A percentile compares a stretch with the other conserved stretches of the same genome.
These are phyloP conservation scores for Tritrichomonas musculus DNA, from an alignment of 208 protist genomes.

Conservation along the genomic window DNA sequence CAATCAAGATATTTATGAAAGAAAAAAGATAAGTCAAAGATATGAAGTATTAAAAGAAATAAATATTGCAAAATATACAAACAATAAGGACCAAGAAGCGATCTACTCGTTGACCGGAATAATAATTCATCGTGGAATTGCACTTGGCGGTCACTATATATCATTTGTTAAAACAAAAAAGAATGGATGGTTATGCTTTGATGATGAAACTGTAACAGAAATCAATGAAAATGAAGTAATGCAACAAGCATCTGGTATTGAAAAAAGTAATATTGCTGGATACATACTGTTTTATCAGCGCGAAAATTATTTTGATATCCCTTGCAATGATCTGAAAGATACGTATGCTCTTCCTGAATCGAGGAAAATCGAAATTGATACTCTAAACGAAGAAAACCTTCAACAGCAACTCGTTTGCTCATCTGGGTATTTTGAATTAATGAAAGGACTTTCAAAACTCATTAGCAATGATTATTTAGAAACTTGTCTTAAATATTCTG, in stretches of 20 bases:
- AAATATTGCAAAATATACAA: neutral
- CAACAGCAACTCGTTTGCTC: too few relatives aligned
- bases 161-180: neutral
- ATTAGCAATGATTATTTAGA: too few relatives aligned
- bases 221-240: neutral
- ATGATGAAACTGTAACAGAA: conserved; percentile 5
- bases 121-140: neutral
- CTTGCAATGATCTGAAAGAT: too few relatives aligned
- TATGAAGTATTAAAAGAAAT: neutral
- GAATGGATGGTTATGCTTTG: neutral
- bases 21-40: neutral
- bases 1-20: neutral
- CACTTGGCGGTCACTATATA: neutral
- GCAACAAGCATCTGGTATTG: neutral
- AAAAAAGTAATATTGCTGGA: neutral
- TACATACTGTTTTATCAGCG: neutral
- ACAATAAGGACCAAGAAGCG: neutral
- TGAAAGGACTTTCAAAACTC: too few relatives aligned
- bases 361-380: too few relatives aligned
- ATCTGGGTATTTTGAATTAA: too few relatives aligned
- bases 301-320: too few relatives aligned
- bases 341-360: too few relatives aligned
- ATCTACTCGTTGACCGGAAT: neutral
- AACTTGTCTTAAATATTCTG: too few relatives aligned
- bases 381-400: too few relatives aligned